These are phyloP conservation scores for Lactarius vividus DNA, from an alignment of 768 basidiomycete genomes.

Conservation along the genomic window DNA sequence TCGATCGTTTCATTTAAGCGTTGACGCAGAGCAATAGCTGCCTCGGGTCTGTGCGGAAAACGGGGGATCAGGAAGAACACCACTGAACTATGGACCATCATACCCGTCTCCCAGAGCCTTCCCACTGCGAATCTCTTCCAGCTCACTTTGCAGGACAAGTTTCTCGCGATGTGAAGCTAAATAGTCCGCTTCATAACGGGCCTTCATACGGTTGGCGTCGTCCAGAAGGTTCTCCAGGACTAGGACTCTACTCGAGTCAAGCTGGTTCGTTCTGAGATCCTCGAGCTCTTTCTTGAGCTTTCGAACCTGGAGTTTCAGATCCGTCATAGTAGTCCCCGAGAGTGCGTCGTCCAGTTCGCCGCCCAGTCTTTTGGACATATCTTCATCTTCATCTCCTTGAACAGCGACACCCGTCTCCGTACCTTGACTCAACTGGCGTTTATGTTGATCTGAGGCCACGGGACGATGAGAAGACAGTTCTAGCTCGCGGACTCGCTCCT, in stretches of 20 bases:
- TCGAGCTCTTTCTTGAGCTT: conserved; percentile 80
- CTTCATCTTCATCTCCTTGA: conserved; percentile 41
- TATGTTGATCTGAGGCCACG: conserved; percentile 34
- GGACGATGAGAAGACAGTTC: conserved; percentile 64
- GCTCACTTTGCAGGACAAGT: conserved; percentile 69
- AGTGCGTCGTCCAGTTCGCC: conserved; percentile 88
- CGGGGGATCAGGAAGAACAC: neutral
- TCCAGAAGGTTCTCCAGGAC: conserved; percentile 91
- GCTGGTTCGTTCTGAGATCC: conserved; percentile 68
- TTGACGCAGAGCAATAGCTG: conserved; percentile 83
- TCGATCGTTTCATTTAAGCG: conserved; percentile 86
- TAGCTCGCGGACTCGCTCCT: conserved; percentile 86
- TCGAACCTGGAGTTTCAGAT: conserved; percentile 84
- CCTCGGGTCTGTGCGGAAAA: conserved; percentile 60
- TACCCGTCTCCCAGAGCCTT: conserved; percentile 81
- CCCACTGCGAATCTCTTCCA: conserved; percentile 90
- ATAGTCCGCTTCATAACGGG: conserved; percentile 85
- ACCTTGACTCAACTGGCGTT: conserved; percentile 45
- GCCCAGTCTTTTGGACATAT: conserved; percentile 61
- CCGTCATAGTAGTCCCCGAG: conserved; percentile 83
- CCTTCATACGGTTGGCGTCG: conserved; percentile 88
- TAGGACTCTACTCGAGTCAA: conserved; percentile 68
- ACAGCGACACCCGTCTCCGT: conserved; percentile 35
- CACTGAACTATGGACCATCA: conserved; percentile 28
- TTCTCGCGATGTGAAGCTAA: conserved; percentile 80